phyloP scores from a whole-genome alignment of 352 stramenopile genomes.

The Pythium graminicola region DNA sequence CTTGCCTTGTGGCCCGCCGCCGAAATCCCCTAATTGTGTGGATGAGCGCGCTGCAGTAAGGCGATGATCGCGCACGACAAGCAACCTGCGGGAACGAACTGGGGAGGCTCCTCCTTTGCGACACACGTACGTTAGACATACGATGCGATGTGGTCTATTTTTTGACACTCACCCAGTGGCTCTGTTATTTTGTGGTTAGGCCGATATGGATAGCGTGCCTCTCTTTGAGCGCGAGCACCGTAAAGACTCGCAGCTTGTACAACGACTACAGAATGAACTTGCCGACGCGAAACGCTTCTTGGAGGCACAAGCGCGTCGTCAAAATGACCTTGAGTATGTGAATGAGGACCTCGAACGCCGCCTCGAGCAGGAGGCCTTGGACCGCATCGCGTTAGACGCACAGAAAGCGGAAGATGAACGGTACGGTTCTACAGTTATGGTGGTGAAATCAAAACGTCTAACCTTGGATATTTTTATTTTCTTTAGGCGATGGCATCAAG shows the following conservation, averaged over 20 bases:
- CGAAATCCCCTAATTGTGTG: conserved; percentile 11
- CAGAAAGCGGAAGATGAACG: conserved; percentile 80
- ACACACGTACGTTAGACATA: conserved; percentile 18
- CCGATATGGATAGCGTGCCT: conserved; percentile 77
- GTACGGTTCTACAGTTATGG: conserved; percentile 25
- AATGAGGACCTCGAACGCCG: conserved; percentile 81
- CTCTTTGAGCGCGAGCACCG: conserved; percentile 84
- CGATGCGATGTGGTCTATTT: neutral
- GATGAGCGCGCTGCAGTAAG: conserved; percentile 25
- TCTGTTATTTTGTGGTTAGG: conserved; percentile 19
- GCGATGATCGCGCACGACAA: conserved; percentile 33
- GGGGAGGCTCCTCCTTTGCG: conserved; percentile 19
- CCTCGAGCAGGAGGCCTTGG: conserved; percentile 69
- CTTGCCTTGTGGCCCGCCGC: conserved; percentile 10
- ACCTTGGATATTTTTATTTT: conserved; percentile 1
- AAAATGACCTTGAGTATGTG: conserved; percentile 84
- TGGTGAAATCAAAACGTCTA: neutral
- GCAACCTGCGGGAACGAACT: conserved; percentile 26
- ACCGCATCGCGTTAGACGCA: conserved; percentile 76
- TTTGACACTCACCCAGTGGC: neutral
- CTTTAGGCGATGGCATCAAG: conserved; percentile 56
- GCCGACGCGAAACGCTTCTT: conserved; percentile 79
- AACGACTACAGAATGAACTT: conserved; percentile 79
- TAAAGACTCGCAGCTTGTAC: conserved; percentile 78
- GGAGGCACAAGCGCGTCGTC: conserved; percentile 67